phyloP scores from a whole-genome alignment of 2,329 filamentous ascomycete genomes.

The Pseudogymnoascus destructans region DNA sequence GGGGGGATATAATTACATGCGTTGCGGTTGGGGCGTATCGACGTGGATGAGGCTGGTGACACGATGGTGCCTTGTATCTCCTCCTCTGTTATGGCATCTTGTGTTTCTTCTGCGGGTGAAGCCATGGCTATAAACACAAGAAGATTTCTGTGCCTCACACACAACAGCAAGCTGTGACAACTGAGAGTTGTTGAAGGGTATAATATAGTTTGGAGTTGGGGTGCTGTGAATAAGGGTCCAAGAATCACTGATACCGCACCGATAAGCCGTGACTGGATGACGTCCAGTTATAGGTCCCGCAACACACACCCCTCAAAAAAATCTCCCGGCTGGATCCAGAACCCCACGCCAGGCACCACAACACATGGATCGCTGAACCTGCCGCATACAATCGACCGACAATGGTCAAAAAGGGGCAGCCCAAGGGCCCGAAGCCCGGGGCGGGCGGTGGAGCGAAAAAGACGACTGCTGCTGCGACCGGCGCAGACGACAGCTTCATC shows the following conservation, averaged over 20 bases:
- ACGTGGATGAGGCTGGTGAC: conserved; percentile 19
- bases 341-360: neutral
- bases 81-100: conserved; percentile 32
- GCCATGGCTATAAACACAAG: neutral
- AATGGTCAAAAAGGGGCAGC: conserved; percentile 27
- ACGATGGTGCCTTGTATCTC: conserved; percentile 30
- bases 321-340: neutral
- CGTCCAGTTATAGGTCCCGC: neutral
- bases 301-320: neutral
- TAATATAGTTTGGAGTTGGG: neutral
- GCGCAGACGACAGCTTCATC: conserved; percentile 39
- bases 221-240: neutral
- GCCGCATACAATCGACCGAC: conserved; percentile 13
- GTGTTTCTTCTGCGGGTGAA: conserved; percentile 3
- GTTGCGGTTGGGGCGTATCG: conserved; percentile 25
- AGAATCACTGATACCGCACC: neutral
- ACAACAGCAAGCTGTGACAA: neutral
- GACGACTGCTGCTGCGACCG: conserved; percentile 19
- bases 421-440: conserved; percentile 25
- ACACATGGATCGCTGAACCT: conserved; percentile 10
- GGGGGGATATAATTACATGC: conserved; percentile 29
- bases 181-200: neutral
- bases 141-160: neutral
- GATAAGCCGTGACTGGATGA: conserved; percentile 6
- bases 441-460: conserved; percentile 20